Percentiles rank a stretch among this genome's conserved stretches.
These are phyloP conservation scores for Dactylellina haptotyla DNA, from an alignment of 2,329 filamentous ascomycete genomes.

Conservation along the genomic window DNA sequence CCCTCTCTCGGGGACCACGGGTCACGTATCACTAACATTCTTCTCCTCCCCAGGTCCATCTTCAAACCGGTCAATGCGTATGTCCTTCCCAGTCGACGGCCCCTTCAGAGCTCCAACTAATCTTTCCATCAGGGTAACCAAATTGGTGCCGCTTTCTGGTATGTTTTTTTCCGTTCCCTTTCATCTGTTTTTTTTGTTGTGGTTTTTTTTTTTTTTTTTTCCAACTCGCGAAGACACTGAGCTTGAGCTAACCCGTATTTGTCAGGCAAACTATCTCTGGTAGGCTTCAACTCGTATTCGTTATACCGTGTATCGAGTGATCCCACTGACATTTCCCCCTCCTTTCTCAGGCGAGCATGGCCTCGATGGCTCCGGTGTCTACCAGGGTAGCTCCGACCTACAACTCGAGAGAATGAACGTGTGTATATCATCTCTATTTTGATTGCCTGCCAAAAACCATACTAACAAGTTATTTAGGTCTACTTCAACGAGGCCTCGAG, in stretches of 20 bases:
- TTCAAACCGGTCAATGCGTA: conserved; percentile 99
- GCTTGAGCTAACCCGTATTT: conserved; percentile 29
- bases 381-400: conserved; percentile 97
- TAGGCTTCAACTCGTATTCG: conserved; percentile 47
- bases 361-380: conserved; percentile 95
- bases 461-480: conserved; percentile 62
- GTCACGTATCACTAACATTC: conserved; percentile 42
- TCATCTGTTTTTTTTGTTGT: neutral
- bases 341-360: conserved; percentile 72
- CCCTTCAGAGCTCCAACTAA: conserved; percentile 38
- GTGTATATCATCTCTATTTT: conserved; percentile 15
- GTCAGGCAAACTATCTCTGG: conserved; percentile 68
- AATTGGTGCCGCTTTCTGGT: conserved; percentile 99
- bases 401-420: conserved; percentile 99
- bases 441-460: neutral
- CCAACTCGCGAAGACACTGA: neutral
- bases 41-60: conserved; percentile 70
- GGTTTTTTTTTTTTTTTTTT: conserved; percentile 1
- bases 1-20: neutral
- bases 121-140: conserved; percentile 84
- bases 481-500: conserved; percentile 98
- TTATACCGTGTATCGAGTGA: neutral
- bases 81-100: conserved; percentile 61
- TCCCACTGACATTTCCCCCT: conserved; percentile 7
- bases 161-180: conserved; percentile 62